Conservation (phyloP, 352 stramenopile genomes). For the Hyaloperonospora brassicae region DNA sequence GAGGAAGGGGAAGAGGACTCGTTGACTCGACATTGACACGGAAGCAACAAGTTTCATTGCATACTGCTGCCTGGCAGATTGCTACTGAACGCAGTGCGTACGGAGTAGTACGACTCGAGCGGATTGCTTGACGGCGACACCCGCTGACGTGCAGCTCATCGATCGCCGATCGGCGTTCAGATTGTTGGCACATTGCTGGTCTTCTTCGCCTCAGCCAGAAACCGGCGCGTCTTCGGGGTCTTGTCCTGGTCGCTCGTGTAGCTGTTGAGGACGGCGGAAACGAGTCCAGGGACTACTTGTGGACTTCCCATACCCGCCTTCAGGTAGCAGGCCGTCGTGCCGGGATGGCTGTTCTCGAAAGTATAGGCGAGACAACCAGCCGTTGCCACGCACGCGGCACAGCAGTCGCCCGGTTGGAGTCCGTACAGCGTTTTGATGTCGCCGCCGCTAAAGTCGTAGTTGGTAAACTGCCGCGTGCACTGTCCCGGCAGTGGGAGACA, state of each 20-base stretch:
- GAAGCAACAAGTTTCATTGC: no score
- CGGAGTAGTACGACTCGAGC: no score
- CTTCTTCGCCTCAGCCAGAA: not conserved
- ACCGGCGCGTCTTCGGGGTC: conserved; percentile 14
- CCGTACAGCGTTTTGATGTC: conserved; percentile 34
- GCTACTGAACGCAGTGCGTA: no score
- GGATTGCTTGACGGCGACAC: no score
- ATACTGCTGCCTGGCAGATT: no score
- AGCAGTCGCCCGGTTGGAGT: conserved; percentile 31
- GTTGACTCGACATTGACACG: no score
- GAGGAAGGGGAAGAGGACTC: no score
- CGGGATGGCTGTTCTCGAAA: conserved; percentile 34
- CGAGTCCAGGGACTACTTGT: conserved; percentile 8
- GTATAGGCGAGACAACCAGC: conserved; percentile 41
- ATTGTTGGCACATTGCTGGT: no score
- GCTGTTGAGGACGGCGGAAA: conserved; percentile 27
- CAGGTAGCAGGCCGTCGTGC: conserved; percentile 26
- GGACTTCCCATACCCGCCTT: conserved; percentile 24
- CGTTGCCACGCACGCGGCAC: conserved; percentile 26
- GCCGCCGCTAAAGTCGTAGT: conserved; percentile 32
- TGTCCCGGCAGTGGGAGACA: conserved; percentile 24
- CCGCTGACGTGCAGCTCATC: no score
- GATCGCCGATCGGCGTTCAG: no score
- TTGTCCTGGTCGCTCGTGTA: conserved; percentile 22
- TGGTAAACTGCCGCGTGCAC: conserved; percentile 28